These are phyloP conservation scores for Sinapis alba DNA, from an alignment of 441 rosid species.

Conservation along the genomic window DNA sequence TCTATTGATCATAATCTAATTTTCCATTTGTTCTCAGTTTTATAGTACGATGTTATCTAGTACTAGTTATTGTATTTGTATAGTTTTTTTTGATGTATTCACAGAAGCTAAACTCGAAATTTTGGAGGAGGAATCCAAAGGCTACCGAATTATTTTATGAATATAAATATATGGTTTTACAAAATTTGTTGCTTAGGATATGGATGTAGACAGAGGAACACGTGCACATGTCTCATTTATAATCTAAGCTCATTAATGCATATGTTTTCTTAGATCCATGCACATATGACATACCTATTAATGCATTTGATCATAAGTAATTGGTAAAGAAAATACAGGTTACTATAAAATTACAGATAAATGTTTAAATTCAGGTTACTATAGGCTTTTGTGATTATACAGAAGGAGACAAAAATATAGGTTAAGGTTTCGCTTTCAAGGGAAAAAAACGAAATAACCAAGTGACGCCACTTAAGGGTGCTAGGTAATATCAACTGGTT, in stretches of 20 bases:
- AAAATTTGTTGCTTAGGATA: slow-evolving; percentile 36
- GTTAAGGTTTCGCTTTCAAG: slow-evolving; percentile 26
- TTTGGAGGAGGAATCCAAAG: slow-evolving; percentile 39
- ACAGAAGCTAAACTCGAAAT: slow-evolving; percentile 13
- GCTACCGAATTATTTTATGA: neutral
- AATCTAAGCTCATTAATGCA: slow-evolving; percentile 19
- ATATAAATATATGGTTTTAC: slow-evolving; percentile 20
- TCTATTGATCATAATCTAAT: neutral
- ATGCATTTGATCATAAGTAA: slow-evolving; percentile 20
- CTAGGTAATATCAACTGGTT: neutral
- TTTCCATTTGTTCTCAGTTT: neutral
- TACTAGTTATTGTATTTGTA: neutral
- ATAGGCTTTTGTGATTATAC: slow-evolving; percentile 8
- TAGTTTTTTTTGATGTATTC: neutral
- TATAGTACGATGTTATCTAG: slow-evolving; percentile 1
- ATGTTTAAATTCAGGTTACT: neutral
- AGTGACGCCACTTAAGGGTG: slow-evolving; percentile 4
- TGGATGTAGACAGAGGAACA: slow-evolving; percentile 39
- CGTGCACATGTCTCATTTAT: slow-evolving; percentile 40
- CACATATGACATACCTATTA: slow-evolving; percentile 11
- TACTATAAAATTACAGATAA: neutral
- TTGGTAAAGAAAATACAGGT: neutral
- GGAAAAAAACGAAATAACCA: neutral
- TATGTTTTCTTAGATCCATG: slow-evolving; percentile 31
- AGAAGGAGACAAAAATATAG: slow-evolving; percentile 9